Evolutionary conservation across 83 land plant genomes (phyloP).

Genomic region (Picea mariana): DNA sequence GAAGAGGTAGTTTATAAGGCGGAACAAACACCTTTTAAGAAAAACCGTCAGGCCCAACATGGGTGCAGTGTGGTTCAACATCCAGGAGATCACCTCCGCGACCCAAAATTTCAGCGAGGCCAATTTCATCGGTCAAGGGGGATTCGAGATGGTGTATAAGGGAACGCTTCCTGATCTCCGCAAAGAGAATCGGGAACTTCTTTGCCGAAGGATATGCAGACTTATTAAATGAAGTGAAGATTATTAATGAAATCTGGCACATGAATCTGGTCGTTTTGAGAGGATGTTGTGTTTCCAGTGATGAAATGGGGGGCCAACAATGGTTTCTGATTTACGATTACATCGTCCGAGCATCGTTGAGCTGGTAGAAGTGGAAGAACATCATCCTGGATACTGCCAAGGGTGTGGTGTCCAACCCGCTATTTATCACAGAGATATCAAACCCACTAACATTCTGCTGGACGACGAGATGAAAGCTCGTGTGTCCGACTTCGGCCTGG

Average conservation of each 20-base stretch:
- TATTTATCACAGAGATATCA: conserved; percentile 51
- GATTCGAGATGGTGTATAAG: conserved; percentile 14
- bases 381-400: conserved; percentile 70
- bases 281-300: conserved; percentile 64
- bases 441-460: conserved; percentile 44
- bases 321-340: conserved; percentile 76
- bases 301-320: conserved; percentile 41
- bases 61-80: conserved; percentile 20
- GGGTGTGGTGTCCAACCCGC: conserved; percentile 49
- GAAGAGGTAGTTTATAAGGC: no score
- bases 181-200: conserved; percentile 69
- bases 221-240: no score
- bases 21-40: no score
- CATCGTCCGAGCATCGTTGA: conserved; percentile 37
- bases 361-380: conserved; percentile 63
- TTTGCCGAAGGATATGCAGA: conserved; percentile 68
- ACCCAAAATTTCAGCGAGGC: conserved; percentile 10
- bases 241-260: no score
- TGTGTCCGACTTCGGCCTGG: conserved; percentile 51
- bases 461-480: conserved; percentile 36
- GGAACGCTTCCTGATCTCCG: conserved; percentile 43
- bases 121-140: conserved; percentile 19
- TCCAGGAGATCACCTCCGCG: conserved; percentile 6
- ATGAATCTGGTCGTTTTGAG: conserved; percentile 72
- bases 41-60: conserved; percentile 23